phyloP scores from a whole-genome alignment of 805 yeast species.

The Debaryomyces prosopidis region DNA sequence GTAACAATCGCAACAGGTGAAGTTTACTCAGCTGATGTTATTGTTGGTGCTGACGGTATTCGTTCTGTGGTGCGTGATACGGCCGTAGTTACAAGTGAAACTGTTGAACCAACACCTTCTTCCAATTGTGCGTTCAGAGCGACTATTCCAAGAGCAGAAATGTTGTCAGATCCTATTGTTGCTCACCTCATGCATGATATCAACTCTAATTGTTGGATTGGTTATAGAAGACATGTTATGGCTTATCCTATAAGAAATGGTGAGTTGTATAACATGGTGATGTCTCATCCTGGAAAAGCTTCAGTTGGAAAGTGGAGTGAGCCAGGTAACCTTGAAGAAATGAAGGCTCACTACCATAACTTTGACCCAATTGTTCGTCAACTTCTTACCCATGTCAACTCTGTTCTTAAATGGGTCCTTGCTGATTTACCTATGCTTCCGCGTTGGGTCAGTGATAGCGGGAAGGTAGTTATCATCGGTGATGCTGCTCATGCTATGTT shows the following conservation, averaged over 20 bases:
- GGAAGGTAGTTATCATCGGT: conserved; percentile 18
- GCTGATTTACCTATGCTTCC: conserved; percentile 18
- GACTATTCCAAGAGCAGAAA: conserved; percentile 11
- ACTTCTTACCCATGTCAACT: conserved; percentile 13
- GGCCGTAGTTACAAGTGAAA: conserved; percentile 12
- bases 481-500: conserved; percentile 26
- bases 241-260: too few relatives aligned
- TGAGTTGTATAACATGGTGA: too few relatives aligned
- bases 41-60: conserved; percentile 33
- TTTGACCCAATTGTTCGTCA: conserved; percentile 15
- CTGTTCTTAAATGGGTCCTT: conserved; percentile 16
- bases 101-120: conserved; percentile 9
- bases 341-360: conserved; percentile 7
- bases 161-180: conserved; percentile 13
- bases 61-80: conserved; percentile 18
- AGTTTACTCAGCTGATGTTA: conserved; percentile 20
- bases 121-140: conserved; percentile 12
- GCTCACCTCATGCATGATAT: conserved; percentile 15
- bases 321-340: conserved; percentile 13
- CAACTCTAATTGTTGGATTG: conserved; percentile 17
- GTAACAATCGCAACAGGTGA: conserved; percentile 25
- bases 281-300: too few relatives aligned
- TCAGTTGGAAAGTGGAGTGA: conserved; percentile 16
- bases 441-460: conserved; percentile 14
- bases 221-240: too few relatives aligned